Evolutionary conservation across 139 green algal species (phyloP).

Genomic region (Chlamydomonas applanata): DNA sequence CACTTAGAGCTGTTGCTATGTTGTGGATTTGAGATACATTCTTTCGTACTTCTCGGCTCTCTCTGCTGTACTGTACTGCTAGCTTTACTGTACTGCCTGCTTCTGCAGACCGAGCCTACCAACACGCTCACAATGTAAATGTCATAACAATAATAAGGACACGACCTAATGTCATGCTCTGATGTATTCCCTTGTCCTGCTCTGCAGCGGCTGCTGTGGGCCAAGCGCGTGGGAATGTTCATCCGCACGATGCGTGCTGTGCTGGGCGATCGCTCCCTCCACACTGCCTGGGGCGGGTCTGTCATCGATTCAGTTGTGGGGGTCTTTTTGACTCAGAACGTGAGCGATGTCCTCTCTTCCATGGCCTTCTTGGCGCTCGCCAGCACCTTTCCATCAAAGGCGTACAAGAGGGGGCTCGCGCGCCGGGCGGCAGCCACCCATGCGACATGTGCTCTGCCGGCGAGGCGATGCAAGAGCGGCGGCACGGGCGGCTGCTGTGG

Average conservation of each 20-base stretch:
- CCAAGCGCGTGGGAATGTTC: conserved; percentile 37
- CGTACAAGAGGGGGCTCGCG: conserved; percentile 5
- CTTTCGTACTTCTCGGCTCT: too few relatives aligned
- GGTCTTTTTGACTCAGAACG: conserved; percentile 82
- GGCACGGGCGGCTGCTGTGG: not conserved
- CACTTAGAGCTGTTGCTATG: too few relatives aligned
- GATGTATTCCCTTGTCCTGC: too few relatives aligned
- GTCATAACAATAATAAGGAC: too few relatives aligned
- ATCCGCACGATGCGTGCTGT: conserved; percentile 41
- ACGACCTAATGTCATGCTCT: not conserved
- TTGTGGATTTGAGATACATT: too few relatives aligned
- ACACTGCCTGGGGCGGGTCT: conserved; percentile 62
- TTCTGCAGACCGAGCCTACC: not conserved
- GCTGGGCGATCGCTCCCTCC: conserved; percentile 21
- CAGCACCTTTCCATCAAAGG: conserved; percentile 51
- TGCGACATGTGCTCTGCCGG: not conserved
- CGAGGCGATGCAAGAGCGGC: not conserved
- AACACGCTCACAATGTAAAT: not conserved
- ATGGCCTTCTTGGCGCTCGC: conserved; percentile 77
- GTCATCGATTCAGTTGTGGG: conserved; percentile 82
- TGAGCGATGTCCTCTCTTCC: conserved; percentile 75
- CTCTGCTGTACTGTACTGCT: not conserved
- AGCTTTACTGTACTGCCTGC: not conserved
- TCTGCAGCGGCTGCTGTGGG: conserved; percentile 18
- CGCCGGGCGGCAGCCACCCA: not conserved